Conservation (phyloP, 495 filamentous ascomycete genomes). For the Trichoderma orchidacearum region DNA sequence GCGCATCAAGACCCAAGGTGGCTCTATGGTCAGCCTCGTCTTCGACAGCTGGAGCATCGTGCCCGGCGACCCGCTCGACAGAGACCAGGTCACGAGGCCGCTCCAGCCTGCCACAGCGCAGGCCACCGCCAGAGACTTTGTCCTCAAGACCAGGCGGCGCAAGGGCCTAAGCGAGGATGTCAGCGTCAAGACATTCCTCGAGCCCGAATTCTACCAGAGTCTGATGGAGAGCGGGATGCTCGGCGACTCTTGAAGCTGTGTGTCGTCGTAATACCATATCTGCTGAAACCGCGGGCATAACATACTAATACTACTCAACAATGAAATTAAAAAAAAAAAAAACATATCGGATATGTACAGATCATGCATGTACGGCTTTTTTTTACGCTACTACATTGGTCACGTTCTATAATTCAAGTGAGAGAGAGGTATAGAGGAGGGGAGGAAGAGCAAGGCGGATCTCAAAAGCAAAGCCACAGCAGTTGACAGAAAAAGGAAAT, state of each 20-base stretch:
- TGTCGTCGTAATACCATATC: too few relatives aligned
- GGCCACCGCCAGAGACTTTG: conserved; percentile 88
- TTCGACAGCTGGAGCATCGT: conserved; percentile 95
- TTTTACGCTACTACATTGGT: too few relatives aligned
- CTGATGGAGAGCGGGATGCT: conserved; percentile 82
- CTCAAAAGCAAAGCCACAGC: too few relatives aligned
- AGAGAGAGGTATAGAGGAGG: too few relatives aligned
- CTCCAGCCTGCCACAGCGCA: conserved; percentile 76
- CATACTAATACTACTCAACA: too few relatives aligned
- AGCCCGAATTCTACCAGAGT: conserved; percentile 80
- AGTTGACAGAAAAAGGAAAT: too few relatives aligned
- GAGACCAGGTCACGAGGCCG: conserved; percentile 64
- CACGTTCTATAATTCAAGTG: too few relatives aligned
- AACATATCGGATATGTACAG: too few relatives aligned
- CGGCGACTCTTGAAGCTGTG: conserved; percentile 22
- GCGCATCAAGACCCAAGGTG: conserved; percentile 76
- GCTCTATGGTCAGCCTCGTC: conserved; percentile 76
- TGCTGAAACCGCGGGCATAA: too few relatives aligned
- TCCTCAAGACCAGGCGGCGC: conserved; percentile 82
- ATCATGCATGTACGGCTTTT: too few relatives aligned
- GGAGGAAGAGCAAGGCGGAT: too few relatives aligned
- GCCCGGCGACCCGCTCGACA: conserved; percentile 87
- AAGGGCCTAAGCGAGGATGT: conserved; percentile 96
- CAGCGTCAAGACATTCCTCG: conserved; percentile 86
- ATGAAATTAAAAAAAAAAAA: too few relatives aligned